Evolutionary conservation across 371 early-diverging fungal genomes (phyloP), one percentile per base, ranked within the genome.

Genomic region (Dentiscutata heterogama): DNA sequence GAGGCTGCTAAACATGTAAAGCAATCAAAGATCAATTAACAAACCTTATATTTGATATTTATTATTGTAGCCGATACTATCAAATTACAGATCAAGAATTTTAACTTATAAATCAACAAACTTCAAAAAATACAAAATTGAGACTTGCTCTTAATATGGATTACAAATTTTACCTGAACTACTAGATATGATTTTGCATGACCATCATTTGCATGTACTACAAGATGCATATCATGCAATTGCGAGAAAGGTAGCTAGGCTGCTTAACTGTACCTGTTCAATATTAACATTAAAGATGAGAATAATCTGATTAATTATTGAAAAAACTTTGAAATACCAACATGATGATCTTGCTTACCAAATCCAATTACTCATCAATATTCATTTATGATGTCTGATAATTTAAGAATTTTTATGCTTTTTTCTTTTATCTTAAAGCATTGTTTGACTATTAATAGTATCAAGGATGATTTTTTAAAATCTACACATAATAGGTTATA

Each of bases 201-300:
- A 29, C 35, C 31, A 35, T 70, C 13, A 70, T 50, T n/a, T 31
- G 35, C 35, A 60, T 60, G 20, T 18, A 22, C 10, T n/a, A 20
- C 68, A 68, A 68, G 68, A 68, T 46, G 68, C 29, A 68, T 68
- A 68, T 46, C 31, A 68, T 68, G 10, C 68, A 27, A 31, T 68
- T 31, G 68, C 31, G 2, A 20, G 68, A 68, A 68, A 68, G 20
- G 8, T 46, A 29, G 20, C 7, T 39, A 16, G 7, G 68, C 68
- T 68, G n/a, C 68, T 68, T 31, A 31, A 68, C 31, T 46, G 7
- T 20, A 68, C 31, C 29, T 60, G 60, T 60, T 60, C 39, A 39
- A 39, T 39, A 39, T 60, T 60, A 60, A 60, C 20, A 60, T 60
- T 60, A 2, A 46, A 31, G 68, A 31, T 29, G 39, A 68, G 31